Conservation (phyloP, 495 filamentous ascomycete species). For the Penicillium maclennaniae region DNA sequence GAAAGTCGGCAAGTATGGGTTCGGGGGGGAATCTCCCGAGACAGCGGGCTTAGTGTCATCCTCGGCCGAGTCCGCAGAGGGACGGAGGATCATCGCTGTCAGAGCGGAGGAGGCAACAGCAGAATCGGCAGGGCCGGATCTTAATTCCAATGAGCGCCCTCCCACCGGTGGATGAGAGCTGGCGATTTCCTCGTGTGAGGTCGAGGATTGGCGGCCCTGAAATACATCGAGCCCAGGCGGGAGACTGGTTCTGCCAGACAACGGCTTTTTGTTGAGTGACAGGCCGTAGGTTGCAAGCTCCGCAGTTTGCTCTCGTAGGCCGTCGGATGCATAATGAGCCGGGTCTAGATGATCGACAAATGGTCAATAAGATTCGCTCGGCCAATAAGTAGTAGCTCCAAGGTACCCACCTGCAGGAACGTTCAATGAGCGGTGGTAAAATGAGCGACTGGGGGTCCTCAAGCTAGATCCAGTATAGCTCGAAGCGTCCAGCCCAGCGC, state of each 20-base stretch:
- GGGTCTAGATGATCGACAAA: conserved; percentile 50
- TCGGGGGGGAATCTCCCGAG: conserved; percentile 15
- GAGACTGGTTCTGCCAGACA: conserved; percentile 31
- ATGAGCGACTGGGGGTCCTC: conserved; percentile 71
- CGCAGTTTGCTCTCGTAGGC: conserved; percentile 85
- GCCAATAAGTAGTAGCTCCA: conserved; percentile 1
- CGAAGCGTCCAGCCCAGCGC: conserved; percentile 34
- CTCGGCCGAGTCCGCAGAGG: conserved; percentile 36
- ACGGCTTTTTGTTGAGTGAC: conserved; percentile 43
- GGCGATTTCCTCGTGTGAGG: conserved; percentile 15
- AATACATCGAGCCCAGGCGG: conserved; percentile 39
- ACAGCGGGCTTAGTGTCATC: conserved; percentile 14
- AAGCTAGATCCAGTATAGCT: conserved; percentile 43
- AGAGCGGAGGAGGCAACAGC: conserved; percentile 49
- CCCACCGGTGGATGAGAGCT: conserved; percentile 10
- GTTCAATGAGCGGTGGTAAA: conserved; percentile 70
- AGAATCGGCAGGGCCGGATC: conserved; percentile 5
- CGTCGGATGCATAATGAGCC: conserved; percentile 65
- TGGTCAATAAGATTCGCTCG: conserved; percentile 27
- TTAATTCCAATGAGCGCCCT: conserved; percentile 12
- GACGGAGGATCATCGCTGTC: conserved; percentile 59
- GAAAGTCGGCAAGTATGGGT: conserved; percentile 16
- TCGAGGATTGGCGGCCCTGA: conserved; percentile 10
- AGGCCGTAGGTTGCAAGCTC: conserved; percentile 86
- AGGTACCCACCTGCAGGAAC: conserved; percentile 54